Percentiles rank a stretch among this genome's conserved stretches.
phyloP scores from a whole-genome alignment of 768 basidiomycete genomes.

The Phaffia australis region DNA sequence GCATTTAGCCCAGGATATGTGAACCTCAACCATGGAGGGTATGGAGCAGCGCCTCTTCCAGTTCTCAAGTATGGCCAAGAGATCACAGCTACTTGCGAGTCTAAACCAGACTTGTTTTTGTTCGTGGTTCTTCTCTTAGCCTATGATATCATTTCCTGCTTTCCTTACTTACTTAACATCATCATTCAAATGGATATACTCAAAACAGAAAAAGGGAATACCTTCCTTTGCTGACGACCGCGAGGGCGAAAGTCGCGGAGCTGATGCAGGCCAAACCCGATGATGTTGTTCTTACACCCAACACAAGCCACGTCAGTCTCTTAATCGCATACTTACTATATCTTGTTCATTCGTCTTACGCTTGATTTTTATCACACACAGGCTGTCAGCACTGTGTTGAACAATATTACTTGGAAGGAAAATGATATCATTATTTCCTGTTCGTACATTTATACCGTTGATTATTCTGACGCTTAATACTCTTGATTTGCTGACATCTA shows the following conservation, averaged over 20 bases:
- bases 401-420: slow-evolving; percentile 56
- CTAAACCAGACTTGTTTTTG: slow-evolving; percentile 38
- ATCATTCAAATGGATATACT: not conserved
- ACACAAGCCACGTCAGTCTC: slow-evolving; percentile 42
- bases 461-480: not conserved
- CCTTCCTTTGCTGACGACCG: slow-evolving; percentile 31
- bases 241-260: slow-evolving; percentile 25
- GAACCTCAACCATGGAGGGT: slow-evolving; percentile 38
- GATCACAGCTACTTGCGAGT: slow-evolving; percentile 36
- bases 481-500: not conserved
- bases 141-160: not conserved
- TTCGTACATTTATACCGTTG: slow-evolving; percentile 29
- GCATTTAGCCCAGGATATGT: slow-evolving; percentile 28
- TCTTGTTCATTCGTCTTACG: not conserved
- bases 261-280: not conserved
- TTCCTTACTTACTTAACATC: not conserved
- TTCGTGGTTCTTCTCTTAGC: slow-evolving; percentile 8
- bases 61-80: slow-evolving; percentile 32
- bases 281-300: slow-evolving; percentile 40
- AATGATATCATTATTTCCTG: slow-evolving; percentile 58
- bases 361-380: slow-evolving; percentile 28
- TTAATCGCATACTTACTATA: not conserved
- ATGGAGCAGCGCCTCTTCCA: slow-evolving; percentile 16
- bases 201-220: slow-evolving; percentile 22
- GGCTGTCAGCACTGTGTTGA: slow-evolving; percentile 56